Base-by-base conservation (phyloP, 768 basidiomycete genomes). In the Ramaria sp. region DNA sequence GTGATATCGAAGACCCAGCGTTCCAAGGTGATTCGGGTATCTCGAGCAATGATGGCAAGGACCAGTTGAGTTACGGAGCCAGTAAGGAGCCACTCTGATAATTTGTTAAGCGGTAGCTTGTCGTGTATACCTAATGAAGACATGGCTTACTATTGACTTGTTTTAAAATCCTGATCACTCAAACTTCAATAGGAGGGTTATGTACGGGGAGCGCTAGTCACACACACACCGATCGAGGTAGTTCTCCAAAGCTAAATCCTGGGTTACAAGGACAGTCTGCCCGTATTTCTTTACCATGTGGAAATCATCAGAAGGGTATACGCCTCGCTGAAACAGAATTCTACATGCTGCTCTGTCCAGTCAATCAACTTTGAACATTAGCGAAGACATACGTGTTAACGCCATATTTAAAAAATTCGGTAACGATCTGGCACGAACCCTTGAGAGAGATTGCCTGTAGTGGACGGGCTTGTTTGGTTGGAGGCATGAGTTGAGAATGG, bases 221-320 rank as follows among this genome's bases (percentile, higher is more conserved):
- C 24, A 24, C 48, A 56, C 55, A 24, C 48, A 56, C 55, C 48
- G 51, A 39, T 87, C 82, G n/a, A 98, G 78, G 64, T 99, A 98
- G 64, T 85, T 89, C 65, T 97, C 91, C 47, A 99, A 71, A 3
- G 87, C 86, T 45, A 93, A 81, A 61, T 99, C 95, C 60, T 93
- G 87, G 0, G 94, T 96, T 6, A 97, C 86, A 24, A 98, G 77
- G 50, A 99, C 88, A 0, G 91, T 93, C 64, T 98, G 84, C 0
- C 96, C 95, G 61, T 97, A 99, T 67, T 98, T 99, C 69, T 98
- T 99, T 57, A 99, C 95, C 90, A 96, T 94, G 65, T 91, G 87
- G 66, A 99, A 99, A 71, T 99, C 96, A 68, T 98, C 96, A 0
- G 90, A 84, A 2, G 96, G 96, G 66, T 98, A 99, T 18, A 99